Conservation (phyloP, 768 basidiomycete genomes). For the Hygrophorus pudorinus region DNA sequence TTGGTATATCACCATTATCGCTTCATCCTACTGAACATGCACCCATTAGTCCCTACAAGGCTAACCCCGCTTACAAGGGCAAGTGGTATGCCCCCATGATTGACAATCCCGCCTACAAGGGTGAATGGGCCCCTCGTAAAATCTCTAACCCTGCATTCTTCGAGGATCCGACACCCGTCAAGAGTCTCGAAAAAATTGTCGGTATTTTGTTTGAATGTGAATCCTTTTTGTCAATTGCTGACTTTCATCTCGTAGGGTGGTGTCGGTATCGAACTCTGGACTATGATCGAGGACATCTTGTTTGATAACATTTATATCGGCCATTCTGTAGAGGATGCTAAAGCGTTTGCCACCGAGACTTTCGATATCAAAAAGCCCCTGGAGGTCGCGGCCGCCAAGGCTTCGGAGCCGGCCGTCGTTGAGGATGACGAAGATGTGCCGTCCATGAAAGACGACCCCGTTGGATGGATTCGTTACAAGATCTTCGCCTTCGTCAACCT, state of each 20-base stretch:
- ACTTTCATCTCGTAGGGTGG: slow-evolving; percentile 53
- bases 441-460: slow-evolving; percentile 62
- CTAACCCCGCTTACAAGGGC: slow-evolving; percentile 95
- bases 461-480: slow-evolving; percentile 72
- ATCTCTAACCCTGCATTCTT: slow-evolving; percentile 88
- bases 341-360: slow-evolving; percentile 75
- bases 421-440: slow-evolving; percentile 32
- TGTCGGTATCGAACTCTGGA: slow-evolving; percentile 98
- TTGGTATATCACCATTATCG: slow-evolving; percentile 1
- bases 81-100: slow-evolving; percentile 94
- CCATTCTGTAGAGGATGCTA: slow-evolving; percentile 80
- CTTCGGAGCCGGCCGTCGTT: slow-evolving; percentile 37
- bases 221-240: slow-evolving; percentile 5
- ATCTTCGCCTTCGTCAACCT: slow-evolving; percentile 72
- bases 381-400: slow-evolving; percentile 57
- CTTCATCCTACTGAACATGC: background rate
- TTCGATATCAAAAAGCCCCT: slow-evolving; percentile 83
- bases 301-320: slow-evolving; percentile 94
- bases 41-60: slow-evolving; percentile 60
- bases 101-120: slow-evolving; percentile 97
- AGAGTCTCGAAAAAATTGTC: slow-evolving; percentile 79
- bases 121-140: slow-evolving; percentile 85
- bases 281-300: slow-evolving; percentile 94
- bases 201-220: slow-evolving; percentile 16
- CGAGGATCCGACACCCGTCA: slow-evolving; percentile 76